Evolutionary conservation across 2,329 filamentous ascomycete genomes (phyloP).

Genomic region (Aspergillus pseudoterreus): DNA sequence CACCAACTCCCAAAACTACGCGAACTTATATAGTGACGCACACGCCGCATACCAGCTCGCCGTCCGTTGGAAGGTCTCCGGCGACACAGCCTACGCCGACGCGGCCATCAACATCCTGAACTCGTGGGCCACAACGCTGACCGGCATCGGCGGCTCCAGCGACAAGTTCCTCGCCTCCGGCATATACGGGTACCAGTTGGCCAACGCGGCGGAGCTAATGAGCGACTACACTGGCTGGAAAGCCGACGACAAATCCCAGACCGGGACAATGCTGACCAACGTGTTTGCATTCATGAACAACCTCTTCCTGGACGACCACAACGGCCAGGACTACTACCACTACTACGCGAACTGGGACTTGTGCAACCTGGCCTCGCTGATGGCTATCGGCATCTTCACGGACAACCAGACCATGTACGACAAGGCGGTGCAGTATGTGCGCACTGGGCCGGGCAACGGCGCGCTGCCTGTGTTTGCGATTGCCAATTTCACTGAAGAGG

Average conservation of each 20-base stretch:
- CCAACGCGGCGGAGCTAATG: constrained; percentile 46
- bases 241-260: constrained; percentile 18
- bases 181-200: constrained; percentile 46
- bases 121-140: constrained; percentile 37
- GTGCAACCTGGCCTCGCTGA: constrained; percentile 40
- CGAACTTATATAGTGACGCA: constrained; percentile 30
- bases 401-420: constrained; percentile 43
- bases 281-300: constrained; percentile 40
- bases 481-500: constrained; percentile 8
- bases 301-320: constrained; percentile 37
- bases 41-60: constrained; percentile 39
- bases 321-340: constrained; percentile 30
- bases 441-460: constrained; percentile 38
- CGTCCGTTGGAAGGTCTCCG: constrained; percentile 41
- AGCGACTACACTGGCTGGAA: constrained; percentile 33
- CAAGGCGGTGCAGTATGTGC: constrained; percentile 40
- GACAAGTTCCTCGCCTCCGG: constrained; percentile 42
- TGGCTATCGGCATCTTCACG: constrained; percentile 42
- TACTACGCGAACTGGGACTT: constrained; percentile 48
- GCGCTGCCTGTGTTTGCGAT: too few species aligned
- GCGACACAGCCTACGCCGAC: constrained; percentile 34
- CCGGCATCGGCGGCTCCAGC: constrained; percentile 28
- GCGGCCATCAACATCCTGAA: constrained; percentile 37
- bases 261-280: constrained; percentile 30
- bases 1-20: constrained; percentile 31